Conservation (phyloP, 352 stramenopile species). For the Peronospora tabacina region DNA sequence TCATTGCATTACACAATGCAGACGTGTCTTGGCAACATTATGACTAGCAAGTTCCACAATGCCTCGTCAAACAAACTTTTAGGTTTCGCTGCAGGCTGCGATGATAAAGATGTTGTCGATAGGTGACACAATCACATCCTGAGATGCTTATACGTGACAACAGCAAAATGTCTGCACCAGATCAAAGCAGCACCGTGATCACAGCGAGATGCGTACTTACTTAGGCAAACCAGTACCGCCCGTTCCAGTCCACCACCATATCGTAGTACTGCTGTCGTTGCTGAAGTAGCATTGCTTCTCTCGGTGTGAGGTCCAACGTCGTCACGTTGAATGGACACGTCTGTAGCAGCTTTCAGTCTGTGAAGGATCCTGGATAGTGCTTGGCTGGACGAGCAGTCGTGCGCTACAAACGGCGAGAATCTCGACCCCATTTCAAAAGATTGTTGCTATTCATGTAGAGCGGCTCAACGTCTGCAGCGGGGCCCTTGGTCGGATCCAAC, state of each 20-base stretch:
- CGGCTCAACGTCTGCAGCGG: slow-evolving; percentile 16
- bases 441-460: slow-evolving; percentile 54
- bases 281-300: slow-evolving; percentile 18
- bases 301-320: slow-evolving; percentile 15
- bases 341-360: slow-evolving; percentile 28
- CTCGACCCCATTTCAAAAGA: slow-evolving; percentile 29
- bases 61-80: not conserved
- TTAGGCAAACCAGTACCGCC: slow-evolving; percentile 13
- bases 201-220: not conserved
- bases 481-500: slow-evolving; percentile 7
- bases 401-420: slow-evolving; percentile 20
- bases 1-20: not conserved
- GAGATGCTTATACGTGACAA: not conserved
- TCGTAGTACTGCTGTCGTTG: slow-evolving; percentile 24
- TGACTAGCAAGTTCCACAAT: not conserved
- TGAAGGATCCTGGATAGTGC: slow-evolving; percentile 34
- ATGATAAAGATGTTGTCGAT: not conserved
- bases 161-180: slow-evolving; percentile 2
- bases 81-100: not conserved
- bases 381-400: slow-evolving; percentile 24
- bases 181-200: slow-evolving; percentile 6
- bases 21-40: not conserved
- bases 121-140: not conserved
- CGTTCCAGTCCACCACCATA: slow-evolving; percentile 14
- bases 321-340: slow-evolving; percentile 36